These are phyloP conservation scores for Ophiocordyceps robertsii DNA, from an alignment of 2,329 filamentous ascomycete genomes.

Conservation along the genomic window DNA sequence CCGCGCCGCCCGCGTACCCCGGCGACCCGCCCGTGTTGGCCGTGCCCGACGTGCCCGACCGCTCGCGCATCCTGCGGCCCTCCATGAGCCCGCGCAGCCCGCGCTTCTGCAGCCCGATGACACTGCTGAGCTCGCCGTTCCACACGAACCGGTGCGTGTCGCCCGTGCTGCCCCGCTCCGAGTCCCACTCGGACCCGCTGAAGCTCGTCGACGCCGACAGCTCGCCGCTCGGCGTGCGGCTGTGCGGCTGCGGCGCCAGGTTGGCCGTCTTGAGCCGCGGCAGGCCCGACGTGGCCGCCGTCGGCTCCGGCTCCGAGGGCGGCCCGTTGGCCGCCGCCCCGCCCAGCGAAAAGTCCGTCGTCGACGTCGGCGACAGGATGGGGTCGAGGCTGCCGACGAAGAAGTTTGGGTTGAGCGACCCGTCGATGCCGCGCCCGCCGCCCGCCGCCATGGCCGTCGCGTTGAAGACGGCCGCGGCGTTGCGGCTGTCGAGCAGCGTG, in stretches of 20 bases:
- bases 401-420: constrained; percentile 48
- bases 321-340: constrained; percentile 16
- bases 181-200: constrained; percentile 43
- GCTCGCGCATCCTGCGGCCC: constrained; percentile 70
- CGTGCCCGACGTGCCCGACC: constrained; percentile 33
- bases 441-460: constrained; percentile 96
- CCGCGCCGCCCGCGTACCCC: constrained; percentile 7
- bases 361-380: constrained; percentile 19
- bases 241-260: constrained; percentile 12
- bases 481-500: constrained; percentile 76
- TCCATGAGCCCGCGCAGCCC: constrained; percentile 91
- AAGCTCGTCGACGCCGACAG: constrained; percentile 35
- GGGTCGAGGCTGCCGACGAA: constrained; percentile 37
- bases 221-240: constrained; percentile 31
- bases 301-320: constrained; percentile 13
- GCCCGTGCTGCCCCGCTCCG: constrained; percentile 36
- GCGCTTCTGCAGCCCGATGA: constrained; percentile 90
- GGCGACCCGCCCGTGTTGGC: constrained; percentile 8
- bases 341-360: constrained; percentile 19
- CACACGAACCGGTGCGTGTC: constrained; percentile 47
- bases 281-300: neutral
- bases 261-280: constrained; percentile 27
- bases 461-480: constrained; percentile 95
- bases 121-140: constrained; percentile 69
- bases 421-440: constrained; percentile 72